Base-by-base conservation (phyloP, 2,329 filamentous ascomycete species). In the Penicillium griseofulvum region DNA sequence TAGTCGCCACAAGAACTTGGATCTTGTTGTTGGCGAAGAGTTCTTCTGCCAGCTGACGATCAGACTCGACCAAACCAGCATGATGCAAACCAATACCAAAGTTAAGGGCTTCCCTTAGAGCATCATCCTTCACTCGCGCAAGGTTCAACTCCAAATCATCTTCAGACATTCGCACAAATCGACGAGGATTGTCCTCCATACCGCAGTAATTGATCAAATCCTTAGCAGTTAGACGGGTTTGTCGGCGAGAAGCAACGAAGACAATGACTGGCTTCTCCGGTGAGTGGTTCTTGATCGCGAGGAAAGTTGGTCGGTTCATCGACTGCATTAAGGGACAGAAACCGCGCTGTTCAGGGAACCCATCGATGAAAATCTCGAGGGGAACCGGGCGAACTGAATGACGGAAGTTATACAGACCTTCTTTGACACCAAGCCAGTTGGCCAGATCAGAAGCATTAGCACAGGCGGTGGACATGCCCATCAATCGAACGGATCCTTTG, bases 381-480 rank as follows among this genome's bases (percentile, higher is more conserved):
- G 95, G 94, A 10, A 99, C 95, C 2, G 95, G 94, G 24, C 94
- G 90, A 34, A 99, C 95, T 0, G 92, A 97, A 70, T 99, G 94
- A 28, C 91, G 85, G 76, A 99, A 99, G 74, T 99, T 99, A 83
- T 96, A 99, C 24, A 99, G 75, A 3, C 88, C 93, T 67, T 96
- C 89, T 70, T 96, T 97, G 37, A 99, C 95, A 44, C 94, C 94
- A 3, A 99, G 83, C 94, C 94, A 99, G 68, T 96, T 97, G 2
- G 84, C 95, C 34, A 99, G 81, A 71, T 99, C 95, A 14, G 85
- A 89, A 2, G 95, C 94, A 69, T 99, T 99, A 14, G 94, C 94
- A 66, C 93, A 97, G 10, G 94, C 95, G 17, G 94, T 99, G 2
- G 94, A 99, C 95, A 99, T 99, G n/a, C 94, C 94, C 59, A 99